Evolutionary conservation across 169 alveolate species (phyloP), one percentile per base, ranked within the genome.

Genomic region (Plasmodium gonderi): DNA sequence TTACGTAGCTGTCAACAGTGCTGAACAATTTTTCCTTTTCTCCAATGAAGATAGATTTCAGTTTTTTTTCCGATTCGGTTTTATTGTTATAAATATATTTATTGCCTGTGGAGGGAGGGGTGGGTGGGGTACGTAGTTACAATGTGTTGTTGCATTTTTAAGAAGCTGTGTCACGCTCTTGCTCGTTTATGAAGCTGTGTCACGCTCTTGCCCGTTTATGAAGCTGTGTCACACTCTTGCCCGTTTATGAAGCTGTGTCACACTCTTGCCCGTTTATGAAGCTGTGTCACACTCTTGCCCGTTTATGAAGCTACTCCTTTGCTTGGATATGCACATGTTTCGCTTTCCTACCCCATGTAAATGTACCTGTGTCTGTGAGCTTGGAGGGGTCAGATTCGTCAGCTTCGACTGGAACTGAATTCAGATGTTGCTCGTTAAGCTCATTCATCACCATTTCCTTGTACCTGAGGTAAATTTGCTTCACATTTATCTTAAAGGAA

Each of bases 21-120:
- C 5, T 33, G 26, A 90, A 90, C 17, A 90, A 72, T 51, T 90
- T 90, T 11, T 90, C 94, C 67, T 90, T 90, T 45, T 90, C 94
- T 5, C 11, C 54, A 6, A 64, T 42, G 72, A 78, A 90, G 17
- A 78, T 54, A 14, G 42, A 36, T 45, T 45, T 75, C 60, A 87
- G 79, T 44, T 87, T 87, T 87, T 51, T 74, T 44, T 12, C 67
- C 20, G 89, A 4, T 9, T 87, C 80, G 64, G 17, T 74, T 44
- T 75, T 87, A 26, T 40, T 1, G 38, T n/a, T 29, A 1, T 17
- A 38, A 11, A 23, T 33, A 17, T 44, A 29, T 3, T n/a, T n/a
- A 64, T 49, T 49, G 12, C 65, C 94, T 90, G 79, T 7, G 33
- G 33, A 11, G 75, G 51, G 44, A 4, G 49, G 20, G 6, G 23